Conservation (phyloP, 2,329 filamentous ascomycete species). For the Fusarium hainanense region DNA sequence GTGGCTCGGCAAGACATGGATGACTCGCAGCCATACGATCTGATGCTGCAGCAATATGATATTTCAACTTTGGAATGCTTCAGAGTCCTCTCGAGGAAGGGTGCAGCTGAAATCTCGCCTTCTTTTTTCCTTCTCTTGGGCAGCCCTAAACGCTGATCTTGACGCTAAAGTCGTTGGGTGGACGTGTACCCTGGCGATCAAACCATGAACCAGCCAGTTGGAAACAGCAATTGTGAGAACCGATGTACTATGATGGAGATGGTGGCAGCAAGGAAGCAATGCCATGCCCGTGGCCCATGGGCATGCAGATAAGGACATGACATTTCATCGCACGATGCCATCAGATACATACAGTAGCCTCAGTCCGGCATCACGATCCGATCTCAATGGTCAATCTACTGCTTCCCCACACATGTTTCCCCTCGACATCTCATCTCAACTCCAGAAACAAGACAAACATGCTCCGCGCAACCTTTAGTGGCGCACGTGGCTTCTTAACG, state of each 20-base stretch:
- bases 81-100: slow-evolving; percentile 9
- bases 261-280: slow-evolving; percentile 24
- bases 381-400: slow-evolving; percentile 40
- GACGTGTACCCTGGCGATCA: slow-evolving; percentile 36
- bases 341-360: slow-evolving; percentile 24
- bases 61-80: slow-evolving; percentile 20
- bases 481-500: slow-evolving; percentile 47
- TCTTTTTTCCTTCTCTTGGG: slow-evolving; percentile 13
- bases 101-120: not conserved
- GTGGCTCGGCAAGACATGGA: slow-evolving; percentile 34
- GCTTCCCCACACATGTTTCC: slow-evolving; percentile 40
- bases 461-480: slow-evolving; percentile 38
- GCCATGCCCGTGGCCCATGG: slow-evolving; percentile 23
- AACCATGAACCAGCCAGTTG: slow-evolving; percentile 31
- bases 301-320: not conserved
- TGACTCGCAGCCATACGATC: slow-evolving; percentile 45
- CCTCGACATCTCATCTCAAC: slow-evolving; percentile 22
- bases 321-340: slow-evolving; percentile 18
- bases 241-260: slow-evolving; percentile 29
- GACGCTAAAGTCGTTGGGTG: slow-evolving; percentile 33
- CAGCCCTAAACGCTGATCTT: slow-evolving; percentile 33
- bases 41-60: slow-evolving; percentile 38
- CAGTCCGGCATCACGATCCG: slow-evolving; percentile 36
- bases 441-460: slow-evolving; percentile 18
- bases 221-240: slow-evolving; percentile 30